A percentile compares a stretch with the other conserved stretches of the same genome.
These are phyloP conservation scores for Acer campestre DNA, from an alignment of 345 rosid species.

Conservation along the genomic window DNA sequence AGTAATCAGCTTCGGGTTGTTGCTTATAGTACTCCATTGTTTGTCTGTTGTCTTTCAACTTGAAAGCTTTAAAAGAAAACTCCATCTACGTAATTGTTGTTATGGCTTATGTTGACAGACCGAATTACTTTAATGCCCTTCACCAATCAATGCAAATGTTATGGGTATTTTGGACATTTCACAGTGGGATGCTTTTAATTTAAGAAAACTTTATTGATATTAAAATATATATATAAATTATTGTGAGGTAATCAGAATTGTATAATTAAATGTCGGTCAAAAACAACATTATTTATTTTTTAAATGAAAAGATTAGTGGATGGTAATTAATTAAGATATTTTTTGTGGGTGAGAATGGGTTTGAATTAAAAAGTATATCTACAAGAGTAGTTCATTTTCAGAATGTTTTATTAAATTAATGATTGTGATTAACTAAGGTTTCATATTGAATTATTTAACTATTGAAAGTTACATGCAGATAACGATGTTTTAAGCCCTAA, in stretches of 20 bases:
- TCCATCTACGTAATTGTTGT: slow-evolving; percentile 19
- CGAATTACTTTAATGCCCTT: slow-evolving; percentile 28
- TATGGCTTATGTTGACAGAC: not conserved
- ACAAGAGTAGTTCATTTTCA: slow-evolving; percentile 13
- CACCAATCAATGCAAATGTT: not conserved
- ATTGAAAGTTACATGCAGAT: not conserved
- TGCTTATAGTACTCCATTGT: slow-evolving; percentile 36
- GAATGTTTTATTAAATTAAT: not conserved
- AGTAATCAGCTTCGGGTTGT: slow-evolving; percentile 15
- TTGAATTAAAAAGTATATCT: slow-evolving; percentile 23
- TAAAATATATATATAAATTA: not conserved
- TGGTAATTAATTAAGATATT: slow-evolving; percentile 22
- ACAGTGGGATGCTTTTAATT: not conserved
- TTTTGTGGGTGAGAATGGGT: slow-evolving; percentile 26
- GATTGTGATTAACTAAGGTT: slow-evolving; percentile 11
- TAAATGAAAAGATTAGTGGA: not conserved
- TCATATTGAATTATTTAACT: not conserved
- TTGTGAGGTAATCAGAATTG: not conserved
- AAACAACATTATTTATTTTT: not conserved
- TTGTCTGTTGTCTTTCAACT: not conserved
- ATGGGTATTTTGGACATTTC: slow-evolving; percentile 29
- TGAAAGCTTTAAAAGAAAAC: slow-evolving; percentile 5
- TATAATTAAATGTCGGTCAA: slow-evolving; percentile 22
- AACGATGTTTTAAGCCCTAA: not conserved
- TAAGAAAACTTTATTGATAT: not conserved